phyloP scores from a whole-genome alignment of 805 yeast species.

The Schwanniomyces polymorphus region DNA sequence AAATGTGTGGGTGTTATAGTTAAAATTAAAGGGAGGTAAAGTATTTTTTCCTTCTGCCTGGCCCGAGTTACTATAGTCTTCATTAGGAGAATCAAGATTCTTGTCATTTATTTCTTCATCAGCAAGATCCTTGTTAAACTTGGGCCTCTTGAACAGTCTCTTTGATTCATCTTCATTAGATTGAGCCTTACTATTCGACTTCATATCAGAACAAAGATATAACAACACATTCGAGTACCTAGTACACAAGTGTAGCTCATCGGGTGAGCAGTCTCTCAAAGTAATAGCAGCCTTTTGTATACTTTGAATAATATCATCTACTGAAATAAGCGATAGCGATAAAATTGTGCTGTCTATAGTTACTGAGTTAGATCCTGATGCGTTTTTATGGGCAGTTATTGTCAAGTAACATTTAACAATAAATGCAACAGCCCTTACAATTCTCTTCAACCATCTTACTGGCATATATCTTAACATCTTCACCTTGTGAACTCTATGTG shows the following conservation, averaged over 20 bases:
- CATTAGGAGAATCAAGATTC: neutral
- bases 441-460: constrained; percentile 85
- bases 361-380: constrained; percentile 14
- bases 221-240: constrained; percentile 75
- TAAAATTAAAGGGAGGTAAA: neutral
- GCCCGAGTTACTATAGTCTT: neutral
- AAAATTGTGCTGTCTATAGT: constrained; percentile 47
- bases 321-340: constrained; percentile 62
- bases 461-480: constrained; percentile 77
- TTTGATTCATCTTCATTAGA: constrained; percentile 1
- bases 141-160: constrained; percentile 1
- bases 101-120: neutral
- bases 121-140: neutral
- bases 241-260: constrained; percentile 80
- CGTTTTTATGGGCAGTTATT: constrained; percentile 47
- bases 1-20: constrained; percentile 1
- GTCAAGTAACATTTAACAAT: constrained; percentile 82
- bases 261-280: constrained; percentile 82
- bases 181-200: constrained; percentile 37
- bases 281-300: constrained; percentile 74
- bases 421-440: constrained; percentile 86
- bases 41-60: neutral
- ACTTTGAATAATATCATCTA: constrained; percentile 66
- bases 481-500: constrained; percentile 65
- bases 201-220: constrained; percentile 77